Evolutionary conservation across 129 eudicot species (phyloP).

Genomic region (Rutidosis leptorrhynchoides): DNA sequence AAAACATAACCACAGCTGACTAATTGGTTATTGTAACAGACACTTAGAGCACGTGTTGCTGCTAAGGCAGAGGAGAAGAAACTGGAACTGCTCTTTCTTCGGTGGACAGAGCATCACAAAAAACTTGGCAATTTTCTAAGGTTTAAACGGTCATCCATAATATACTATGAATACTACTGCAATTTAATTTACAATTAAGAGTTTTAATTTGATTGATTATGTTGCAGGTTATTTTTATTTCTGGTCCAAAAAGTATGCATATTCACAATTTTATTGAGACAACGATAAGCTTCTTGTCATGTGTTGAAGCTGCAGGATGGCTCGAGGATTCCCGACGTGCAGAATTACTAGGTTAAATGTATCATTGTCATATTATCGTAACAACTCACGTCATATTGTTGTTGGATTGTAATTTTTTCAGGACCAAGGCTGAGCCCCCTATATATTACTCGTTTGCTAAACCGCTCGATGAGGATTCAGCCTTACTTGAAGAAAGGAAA

Average conservation of each 20-base stretch:
- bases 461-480: conserved; percentile 67
- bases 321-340: conserved; percentile 41
- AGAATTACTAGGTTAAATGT: conserved; percentile 38
- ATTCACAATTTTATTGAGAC: conserved; percentile 98
- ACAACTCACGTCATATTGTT: conserved; percentile 37
- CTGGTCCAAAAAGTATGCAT: conserved; percentile 98
- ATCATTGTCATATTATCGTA: conserved; percentile 21
- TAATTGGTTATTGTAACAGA: conserved; percentile 35
- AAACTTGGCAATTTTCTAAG: conserved; percentile 97
- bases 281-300: conserved; percentile 93
- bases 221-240: conserved; percentile 93
- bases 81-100: conserved; percentile 93
- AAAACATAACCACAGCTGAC: neutral
- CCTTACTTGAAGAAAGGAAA: conserved; percentile 56
- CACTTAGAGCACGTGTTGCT: conserved; percentile 89
- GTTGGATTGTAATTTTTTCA: conserved; percentile 49
- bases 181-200: neutral
- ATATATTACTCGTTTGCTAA: conserved; percentile 72
- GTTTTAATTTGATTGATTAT: conserved; percentile 7
- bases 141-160: conserved; percentile 30
- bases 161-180: neutral
- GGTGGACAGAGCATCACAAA: conserved; percentile 98
- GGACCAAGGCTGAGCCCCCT: conserved; percentile 95
- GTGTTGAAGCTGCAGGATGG: conserved; percentile 72
- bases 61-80: conserved; percentile 98